These are phyloP conservation scores for Arxiozyma slooffiae DNA, from an alignment of 1,139 yeast genomes.

Conservation along the genomic window DNA sequence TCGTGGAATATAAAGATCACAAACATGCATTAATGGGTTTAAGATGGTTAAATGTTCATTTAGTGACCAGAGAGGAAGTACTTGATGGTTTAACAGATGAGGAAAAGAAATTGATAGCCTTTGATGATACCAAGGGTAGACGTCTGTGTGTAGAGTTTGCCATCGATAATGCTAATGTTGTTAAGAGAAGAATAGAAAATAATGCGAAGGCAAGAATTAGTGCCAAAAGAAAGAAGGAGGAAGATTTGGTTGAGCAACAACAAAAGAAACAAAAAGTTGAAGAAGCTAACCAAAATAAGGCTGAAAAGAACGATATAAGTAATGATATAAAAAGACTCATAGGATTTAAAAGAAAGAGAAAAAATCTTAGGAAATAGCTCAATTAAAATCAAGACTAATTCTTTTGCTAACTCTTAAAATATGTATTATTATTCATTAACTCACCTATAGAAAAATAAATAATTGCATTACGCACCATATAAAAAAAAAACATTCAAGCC, in stretches of 20 bases:
- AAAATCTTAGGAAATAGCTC: conserved; percentile 33
- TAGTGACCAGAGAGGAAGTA: conserved; percentile 62
- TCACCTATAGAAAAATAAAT: background rate
- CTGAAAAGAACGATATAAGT: conserved; percentile 35
- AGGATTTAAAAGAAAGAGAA: conserved; percentile 62
- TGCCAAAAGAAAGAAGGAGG: conserved; percentile 31
- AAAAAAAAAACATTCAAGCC: background rate
- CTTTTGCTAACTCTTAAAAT: background rate
- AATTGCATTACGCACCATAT: background rate
- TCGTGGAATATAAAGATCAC: conserved; percentile 87
- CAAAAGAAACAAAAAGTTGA: conserved; percentile 35
- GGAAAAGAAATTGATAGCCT: conserved; percentile 45
- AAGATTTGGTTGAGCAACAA: conserved; percentile 25
- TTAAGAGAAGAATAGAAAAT: conserved; percentile 77
- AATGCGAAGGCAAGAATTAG: conserved; percentile 40
- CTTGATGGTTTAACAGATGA: conserved; percentile 64
- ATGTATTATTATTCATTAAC: background rate
- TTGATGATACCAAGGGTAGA: conserved; percentile 51
- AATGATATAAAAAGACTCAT: conserved; percentile 53
- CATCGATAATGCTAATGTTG: conserved; percentile 85
- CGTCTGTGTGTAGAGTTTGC: conserved; percentile 91
- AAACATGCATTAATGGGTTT: conserved; percentile 90
- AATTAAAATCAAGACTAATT: background rate
- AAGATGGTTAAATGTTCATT: conserved; percentile 94
- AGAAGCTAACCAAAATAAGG: conserved; percentile 17